A percentile compares a stretch with the other conserved stretches of the same genome.
Conservation (phyloP, 345 rosid genomes). For the Hypericum androsaemum region DNA sequence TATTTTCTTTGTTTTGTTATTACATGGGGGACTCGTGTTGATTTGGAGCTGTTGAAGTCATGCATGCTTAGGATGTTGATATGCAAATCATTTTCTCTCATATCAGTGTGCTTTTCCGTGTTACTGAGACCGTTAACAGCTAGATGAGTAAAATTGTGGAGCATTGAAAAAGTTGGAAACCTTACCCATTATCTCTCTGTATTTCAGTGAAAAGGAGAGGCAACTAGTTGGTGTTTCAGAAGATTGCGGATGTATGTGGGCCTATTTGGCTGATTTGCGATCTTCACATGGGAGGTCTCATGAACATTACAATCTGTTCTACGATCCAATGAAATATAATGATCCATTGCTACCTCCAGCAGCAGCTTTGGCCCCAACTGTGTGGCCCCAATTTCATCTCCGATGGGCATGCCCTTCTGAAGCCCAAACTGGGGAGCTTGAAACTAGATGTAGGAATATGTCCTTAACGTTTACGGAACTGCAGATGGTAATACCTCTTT, state of each 20-base stretch:
- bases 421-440: conserved; percentile 65
- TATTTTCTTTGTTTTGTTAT: too few relatives aligned
- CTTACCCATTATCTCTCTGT: too few relatives aligned
- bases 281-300: conserved; percentile 46
- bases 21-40: too few relatives aligned
- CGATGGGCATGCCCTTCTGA: conserved; percentile 96
- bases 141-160: too few relatives aligned
- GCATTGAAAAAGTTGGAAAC: too few relatives aligned
- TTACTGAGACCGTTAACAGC: too few relatives aligned
- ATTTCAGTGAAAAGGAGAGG: conserved; percentile 85
- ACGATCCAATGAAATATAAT: conserved; percentile 47
- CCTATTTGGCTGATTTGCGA: conserved; percentile 73
- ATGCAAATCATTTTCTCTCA: too few relatives aligned
- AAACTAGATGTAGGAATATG: conserved; percentile 61
- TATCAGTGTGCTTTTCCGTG: too few relatives aligned
- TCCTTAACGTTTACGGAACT: conserved; percentile 45
- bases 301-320: conserved; percentile 70
- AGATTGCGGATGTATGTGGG: conserved; percentile 84
- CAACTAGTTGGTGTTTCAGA: conserved; percentile 53
- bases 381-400: conserved; percentile 97
- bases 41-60: too few relatives aligned
- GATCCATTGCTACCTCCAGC: conserved; percentile 79
- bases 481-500: conserved; percentile 45
- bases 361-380: conserved; percentile 90
- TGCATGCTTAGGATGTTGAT: too few relatives aligned